A percentile compares a stretch with the other conserved stretches of the same genome.
These are phyloP conservation scores for Parietaria judaica DNA, from an alignment of 306 rosid species.

Conservation along the genomic window DNA sequence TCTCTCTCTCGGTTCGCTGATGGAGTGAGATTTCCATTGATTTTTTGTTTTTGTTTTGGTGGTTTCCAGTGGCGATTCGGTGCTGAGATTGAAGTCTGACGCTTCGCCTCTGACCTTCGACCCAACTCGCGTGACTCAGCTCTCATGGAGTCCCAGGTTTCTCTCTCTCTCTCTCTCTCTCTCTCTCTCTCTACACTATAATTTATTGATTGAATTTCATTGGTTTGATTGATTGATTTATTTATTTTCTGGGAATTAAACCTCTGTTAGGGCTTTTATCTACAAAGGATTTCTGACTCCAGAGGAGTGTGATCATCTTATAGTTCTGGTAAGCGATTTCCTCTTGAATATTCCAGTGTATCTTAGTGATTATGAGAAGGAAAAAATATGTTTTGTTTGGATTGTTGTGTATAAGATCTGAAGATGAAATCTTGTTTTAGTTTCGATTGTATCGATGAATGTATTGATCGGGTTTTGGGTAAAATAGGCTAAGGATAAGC, in stretches of 20 bases:
- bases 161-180: conserved; percentile 9
- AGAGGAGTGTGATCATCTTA: conserved; percentile 77
- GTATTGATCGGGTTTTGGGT: conserved; percentile 10
- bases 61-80: conserved; percentile 40
- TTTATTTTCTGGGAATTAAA: not conserved
- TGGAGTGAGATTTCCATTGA: not conserved
- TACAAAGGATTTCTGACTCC: conserved; percentile 61
- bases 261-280: conserved; percentile 68
- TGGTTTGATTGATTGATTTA: not conserved
- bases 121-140: conserved; percentile 77
- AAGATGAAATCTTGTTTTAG: not conserved
- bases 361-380: conserved; percentile 2
- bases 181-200: conserved; percentile 3
- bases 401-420: not conserved
- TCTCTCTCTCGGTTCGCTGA: not conserved
- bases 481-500: conserved; percentile 68
- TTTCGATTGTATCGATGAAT: conserved; percentile 7
- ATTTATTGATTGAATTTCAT: not conserved
- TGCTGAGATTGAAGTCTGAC: conserved; percentile 34
- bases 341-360: not conserved
- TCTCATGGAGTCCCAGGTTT: conserved; percentile 89
- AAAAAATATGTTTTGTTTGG: not conserved
- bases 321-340: conserved; percentile 36
- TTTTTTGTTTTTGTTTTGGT: not conserved
- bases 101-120: conserved; percentile 44